Base-by-base conservation (phyloP, 2,329 filamentous ascomycete species). In the Fusarium sp. region DNA sequence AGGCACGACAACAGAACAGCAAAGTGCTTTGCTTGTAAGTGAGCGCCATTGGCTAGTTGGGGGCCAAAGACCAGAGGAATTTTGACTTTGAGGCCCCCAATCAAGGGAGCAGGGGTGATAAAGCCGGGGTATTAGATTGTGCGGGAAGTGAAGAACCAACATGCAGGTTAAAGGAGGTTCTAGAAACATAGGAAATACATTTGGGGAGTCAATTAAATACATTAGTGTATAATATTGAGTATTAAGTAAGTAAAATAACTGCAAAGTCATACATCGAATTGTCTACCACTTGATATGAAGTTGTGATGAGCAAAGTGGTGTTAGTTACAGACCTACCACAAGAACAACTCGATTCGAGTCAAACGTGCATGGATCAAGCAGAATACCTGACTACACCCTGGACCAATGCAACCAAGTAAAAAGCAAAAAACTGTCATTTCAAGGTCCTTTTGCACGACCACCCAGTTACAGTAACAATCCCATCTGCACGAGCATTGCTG, bases 51-150 rank as follows among this genome's bases (percentile, higher is more conserved):
- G 36, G 42, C 15, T n/a, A 15, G 17, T 39, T 44, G 50, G 42
- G 36, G 28, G 51, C 28, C 36, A n/a, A 36, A 36, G 19, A 36
- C n/a, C 15, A n/a, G 17, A 14, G 28, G 28, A 32, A n/a, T 19
- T 39, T 43, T 36, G 24, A 21, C 28, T 62, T 62, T 60, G 46
- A 60, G 51, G 58, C 60, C 60, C 60, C 58, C 58, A 47, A 64
- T 32, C 8, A n/a, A 56, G 19, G 15, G 44, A 46, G 40, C 60
- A 63, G 32, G 59, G 59, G 26, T 62, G 15, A 12, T 47, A n/a
- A 24, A 40, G 53, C 60, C 36, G 44, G 51, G 44, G 34, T 51
- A n/a, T 12, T 34, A 24, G 52, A n/a, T 12, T 19, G 17, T 43
- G 17, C 17, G 24, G 11, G 3, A 46, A 28, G 21, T 44, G 7